phyloP scores from a whole-genome alignment of 164 flowering plant genomes.

The Liriodendron chinense region DNA sequence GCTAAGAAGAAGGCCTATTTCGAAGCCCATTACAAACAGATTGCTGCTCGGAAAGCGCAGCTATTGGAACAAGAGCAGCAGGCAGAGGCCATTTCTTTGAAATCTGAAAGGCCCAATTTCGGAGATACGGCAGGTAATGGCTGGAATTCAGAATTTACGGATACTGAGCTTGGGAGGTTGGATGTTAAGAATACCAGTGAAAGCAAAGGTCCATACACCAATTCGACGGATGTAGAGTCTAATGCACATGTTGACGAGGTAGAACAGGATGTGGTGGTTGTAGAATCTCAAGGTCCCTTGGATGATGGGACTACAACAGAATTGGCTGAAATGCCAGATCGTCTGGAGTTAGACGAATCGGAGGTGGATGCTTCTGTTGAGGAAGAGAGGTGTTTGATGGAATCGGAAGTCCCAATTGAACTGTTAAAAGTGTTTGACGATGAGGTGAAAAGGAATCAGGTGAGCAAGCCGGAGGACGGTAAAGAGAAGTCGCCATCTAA shows the following conservation, averaged over 20 bases:
- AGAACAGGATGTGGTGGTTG: slow-evolving; percentile 20
- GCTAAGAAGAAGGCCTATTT: slow-evolving; percentile 84
- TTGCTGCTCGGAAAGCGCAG: slow-evolving; percentile 66
- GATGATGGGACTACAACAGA: slow-evolving; percentile 26
- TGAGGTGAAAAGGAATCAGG: slow-evolving; percentile 16
- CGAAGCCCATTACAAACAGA: slow-evolving; percentile 87
- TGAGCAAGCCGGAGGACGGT: slow-evolving; percentile 20
- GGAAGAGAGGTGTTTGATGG: slow-evolving; percentile 13
- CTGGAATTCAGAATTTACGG: background rate
- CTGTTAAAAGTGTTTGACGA: slow-evolving; percentile 6
- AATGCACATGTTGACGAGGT: slow-evolving; percentile 19
- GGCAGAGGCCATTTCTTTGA: slow-evolving; percentile 9
- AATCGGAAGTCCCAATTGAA: slow-evolving; percentile 4
- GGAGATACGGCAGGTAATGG: background rate
- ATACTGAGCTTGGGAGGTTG: slow-evolving; percentile 17
- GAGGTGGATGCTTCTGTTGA: slow-evolving; percentile 26
- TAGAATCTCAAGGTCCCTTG: slow-evolving; percentile 24
- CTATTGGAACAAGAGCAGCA: slow-evolving; percentile 47
- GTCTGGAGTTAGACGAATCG: slow-evolving; percentile 13
- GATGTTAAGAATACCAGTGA: slow-evolving; percentile 23
- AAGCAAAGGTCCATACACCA: slow-evolving; percentile 20
- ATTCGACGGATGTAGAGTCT: slow-evolving; percentile 14
- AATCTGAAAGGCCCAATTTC: background rate
- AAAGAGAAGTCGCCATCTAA: slow-evolving; percentile 28
- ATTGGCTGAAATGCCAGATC: slow-evolving; percentile 11